phyloP scores from a whole-genome alignment of 257 asterid genomes.

The Hygrophila difformis region DNA sequence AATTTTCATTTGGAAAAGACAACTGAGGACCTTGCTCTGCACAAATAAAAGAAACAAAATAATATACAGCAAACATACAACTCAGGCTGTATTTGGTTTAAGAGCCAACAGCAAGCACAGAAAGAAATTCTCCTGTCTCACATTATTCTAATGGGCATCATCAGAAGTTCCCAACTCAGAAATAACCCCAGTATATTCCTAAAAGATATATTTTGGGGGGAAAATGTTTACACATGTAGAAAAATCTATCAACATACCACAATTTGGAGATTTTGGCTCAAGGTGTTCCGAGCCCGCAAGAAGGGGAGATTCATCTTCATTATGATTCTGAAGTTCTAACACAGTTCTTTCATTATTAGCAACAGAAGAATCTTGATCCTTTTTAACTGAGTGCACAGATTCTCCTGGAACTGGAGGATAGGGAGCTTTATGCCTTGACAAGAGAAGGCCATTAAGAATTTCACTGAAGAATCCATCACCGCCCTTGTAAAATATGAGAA shows the following conservation, averaged over 20 bases:
- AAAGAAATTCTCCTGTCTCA: not conserved
- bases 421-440: slow-evolving; percentile 79
- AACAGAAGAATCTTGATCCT: slow-evolving; percentile 25
- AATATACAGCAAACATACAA: slow-evolving; percentile 16
- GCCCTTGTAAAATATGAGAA: slow-evolving; percentile 46
- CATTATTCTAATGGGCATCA: slow-evolving; percentile 11
- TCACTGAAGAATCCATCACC: slow-evolving; percentile 98
- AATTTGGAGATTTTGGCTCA: slow-evolving; percentile 27
- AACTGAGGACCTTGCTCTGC: slow-evolving; percentile 55
- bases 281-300: slow-evolving; percentile 37
- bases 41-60: slow-evolving; percentile 13
- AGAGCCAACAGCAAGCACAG: slow-evolving; percentile 5
- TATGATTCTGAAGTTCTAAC: slow-evolving; percentile 34
- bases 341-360: slow-evolving; percentile 28
- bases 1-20: slow-evolving; percentile 56
- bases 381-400: slow-evolving; percentile 27
- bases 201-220: slow-evolving; percentile 15
- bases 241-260: slow-evolving; percentile 35
- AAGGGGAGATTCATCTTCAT: slow-evolving; percentile 61
- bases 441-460: slow-evolving; percentile 76
- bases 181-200: slow-evolving; percentile 24
- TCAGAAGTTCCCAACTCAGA: slow-evolving; percentile 26
- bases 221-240: slow-evolving; percentile 12
- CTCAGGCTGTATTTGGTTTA: not conserved
- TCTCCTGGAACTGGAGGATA: slow-evolving; percentile 67